Evolutionary conservation across 371 early-diverging fungal genomes (phyloP), one percentile per base, ranked within the genome.

Genomic region (Mortierella sp.): DNA sequence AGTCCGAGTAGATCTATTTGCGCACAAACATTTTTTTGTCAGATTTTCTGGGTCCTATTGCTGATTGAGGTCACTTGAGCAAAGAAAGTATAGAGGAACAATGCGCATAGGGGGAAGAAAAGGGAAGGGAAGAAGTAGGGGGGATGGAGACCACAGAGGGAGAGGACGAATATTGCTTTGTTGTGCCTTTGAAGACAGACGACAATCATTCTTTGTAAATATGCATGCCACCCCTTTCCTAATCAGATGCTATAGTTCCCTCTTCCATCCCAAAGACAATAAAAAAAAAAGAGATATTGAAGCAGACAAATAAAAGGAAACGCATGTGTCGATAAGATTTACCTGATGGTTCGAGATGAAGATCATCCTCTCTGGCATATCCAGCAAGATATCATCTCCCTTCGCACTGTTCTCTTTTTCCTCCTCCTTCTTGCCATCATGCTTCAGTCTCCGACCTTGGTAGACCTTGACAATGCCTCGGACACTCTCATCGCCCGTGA

Each of bases 321-420:
- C n/a, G n/a, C n/a, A n/a, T n/a, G n/a, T n/a, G n/a, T n/a, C n/a
- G n/a, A n/a, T n/a, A n/a, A n/a, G 21, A n/a, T 21, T 54, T 79
- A 88, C 88, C 79, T 94, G 94, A 80, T 95, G 94, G 79, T 95
- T 94, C 49, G 92, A 86, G 53, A 92, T 91, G 14, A 92, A 62
- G 47, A 88, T 64, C 39, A 83, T 58, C 12, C 87, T 69, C 7
- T 82, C 62, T 5, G 87, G 86, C 44, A 88, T 72, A 30, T 79
- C 56, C 21, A 87, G 52, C 6, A 84, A 23, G 19, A 67, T 72
- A 6, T 73, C 69, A 21, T 75, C 72, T 49, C 23, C 23, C 8
- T 19, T 15, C 0, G 63, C 68, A 17, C 63, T 60, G 24, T 68
- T 57, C 8, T 65, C 78, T 4, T 71, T 60, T 23, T 55, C 27